Conservation (phyloP, 1,284 basidiomycete species). For the Puccinia horiana region DNA sequence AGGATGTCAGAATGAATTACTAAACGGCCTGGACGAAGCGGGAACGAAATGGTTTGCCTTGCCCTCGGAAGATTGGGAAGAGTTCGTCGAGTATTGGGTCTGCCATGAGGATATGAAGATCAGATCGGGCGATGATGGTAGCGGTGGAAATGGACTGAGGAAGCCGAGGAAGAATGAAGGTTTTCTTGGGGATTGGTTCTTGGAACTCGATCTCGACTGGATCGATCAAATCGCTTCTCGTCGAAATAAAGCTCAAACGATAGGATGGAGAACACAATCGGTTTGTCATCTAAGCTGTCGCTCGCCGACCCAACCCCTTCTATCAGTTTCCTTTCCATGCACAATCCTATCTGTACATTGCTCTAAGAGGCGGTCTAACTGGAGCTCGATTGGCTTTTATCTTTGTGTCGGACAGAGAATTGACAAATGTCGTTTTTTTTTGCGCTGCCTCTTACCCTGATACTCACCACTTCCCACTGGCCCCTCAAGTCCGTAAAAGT, state of each 20-base stretch:
- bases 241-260: not conserved
- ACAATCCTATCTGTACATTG: not conserved
- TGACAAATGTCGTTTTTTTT: not conserved
- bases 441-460: not conserved
- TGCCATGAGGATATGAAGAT: constrained; percentile 37
- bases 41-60: constrained; percentile 19
- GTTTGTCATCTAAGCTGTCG: not conserved
- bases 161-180: constrained; percentile 13
- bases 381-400: not conserved
- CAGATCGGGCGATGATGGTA: not conserved
- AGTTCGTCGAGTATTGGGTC: constrained; percentile 47
- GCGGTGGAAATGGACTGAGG: not conserved
- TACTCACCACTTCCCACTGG: not conserved
- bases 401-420: not conserved
- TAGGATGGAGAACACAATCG: constrained; percentile 17
- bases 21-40: constrained; percentile 20
- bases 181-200: constrained; percentile 25
- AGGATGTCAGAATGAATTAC: constrained; percentile 11
- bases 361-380: not conserved
- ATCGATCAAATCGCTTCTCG: constrained; percentile 2
- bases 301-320: not conserved
- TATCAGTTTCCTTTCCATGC: no score
- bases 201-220: constrained; percentile 21
- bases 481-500: not conserved
- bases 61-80: constrained; percentile 32